Evolutionary conservation across 2,329 filamentous ascomycete species (phyloP), one percentile per base, ranked within the genome.

Genomic region (Aspergillus hiratsukae): DNA sequence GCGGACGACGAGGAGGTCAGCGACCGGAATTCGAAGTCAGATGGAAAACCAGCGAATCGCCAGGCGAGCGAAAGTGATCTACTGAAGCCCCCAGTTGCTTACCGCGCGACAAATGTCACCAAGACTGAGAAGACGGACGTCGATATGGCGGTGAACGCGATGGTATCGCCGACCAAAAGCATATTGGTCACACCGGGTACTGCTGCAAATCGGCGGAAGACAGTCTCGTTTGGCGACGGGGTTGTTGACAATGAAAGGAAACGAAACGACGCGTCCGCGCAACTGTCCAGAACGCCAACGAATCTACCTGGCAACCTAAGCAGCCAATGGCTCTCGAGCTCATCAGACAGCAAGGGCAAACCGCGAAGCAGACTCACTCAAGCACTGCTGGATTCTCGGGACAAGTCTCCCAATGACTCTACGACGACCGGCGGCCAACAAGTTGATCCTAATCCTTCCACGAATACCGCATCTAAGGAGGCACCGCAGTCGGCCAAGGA

Each of bases 141-240:
- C 27, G 63, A 63, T 53, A 50, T 64, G 53, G 58, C 65, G 45
- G 57, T 62, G 49, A 72, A 71, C 50, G 61, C 69, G 27, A 65
- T 72, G 56, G 65, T 71, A 19, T 84, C 82, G 25, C 82, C 82
- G 1, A 81, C 82, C 1, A 86, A 86, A 64, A 83, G 84, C 59
- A 87, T 87, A 52, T 77, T 87, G n/a, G 76, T 85, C 66, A 87
- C 84, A 0, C 85, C 84, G 5, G 83, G 84, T 3, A 84, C 83
- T 2, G 78, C 76, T 9, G 77, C 76, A 29, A 81, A 79, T 56
- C 76, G 81, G 52, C 77, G 82, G 51, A 87, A 87, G 66, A 83
- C 82, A 0, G 83, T 87, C 7, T 83, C 83, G 0, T 86, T 86
- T 64, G 81, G 81, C 6, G 78, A 81, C 19, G 76, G 81, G 19